phyloP scores from a whole-genome alignment of 202 grass and related monocot genomes.

The Zizania palustris region DNA sequence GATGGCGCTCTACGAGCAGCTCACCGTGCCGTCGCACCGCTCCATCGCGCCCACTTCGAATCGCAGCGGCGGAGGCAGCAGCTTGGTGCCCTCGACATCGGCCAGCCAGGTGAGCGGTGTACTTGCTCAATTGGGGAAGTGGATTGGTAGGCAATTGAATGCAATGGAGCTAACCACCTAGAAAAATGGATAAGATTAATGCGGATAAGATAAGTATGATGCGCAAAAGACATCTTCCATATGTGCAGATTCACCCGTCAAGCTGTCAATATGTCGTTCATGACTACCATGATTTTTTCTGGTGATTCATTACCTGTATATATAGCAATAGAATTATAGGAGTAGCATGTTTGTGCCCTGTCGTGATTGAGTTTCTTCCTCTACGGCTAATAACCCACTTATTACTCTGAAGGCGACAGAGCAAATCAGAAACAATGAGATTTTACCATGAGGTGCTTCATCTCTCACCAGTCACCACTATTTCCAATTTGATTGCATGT shows the following conservation, averaged over 20 bases:
- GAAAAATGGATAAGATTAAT: not conserved
- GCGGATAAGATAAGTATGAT: not conserved
- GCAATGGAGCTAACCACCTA: not conserved
- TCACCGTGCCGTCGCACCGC: slow-evolving; percentile 73
- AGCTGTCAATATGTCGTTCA: not conserved
- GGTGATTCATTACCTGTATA: not conserved
- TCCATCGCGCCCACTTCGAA: slow-evolving; percentile 21
- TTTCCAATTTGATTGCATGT: not conserved
- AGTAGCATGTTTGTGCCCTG: not conserved
- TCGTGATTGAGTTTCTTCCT: not conserved
- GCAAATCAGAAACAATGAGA: not conserved
- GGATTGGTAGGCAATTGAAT: not conserved
- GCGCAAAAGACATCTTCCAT: not conserved
- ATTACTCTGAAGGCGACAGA: not conserved
- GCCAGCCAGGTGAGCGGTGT: slow-evolving; percentile 3
- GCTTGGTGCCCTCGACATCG: slow-evolving; percentile 41
- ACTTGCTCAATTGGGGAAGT: too few relatives aligned
- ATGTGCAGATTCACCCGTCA: not conserved
- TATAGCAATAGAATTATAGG: not conserved
- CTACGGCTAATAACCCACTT: not conserved
- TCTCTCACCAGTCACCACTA: not conserved
- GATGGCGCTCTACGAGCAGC: slow-evolving; percentile 96
- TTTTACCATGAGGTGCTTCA: not conserved
- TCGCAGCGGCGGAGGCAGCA: not conserved
- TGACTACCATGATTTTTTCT: not conserved